Evolutionary conservation across 208 protist species (phyloP).

Genomic region (Leishmania amazonensis): DNA sequence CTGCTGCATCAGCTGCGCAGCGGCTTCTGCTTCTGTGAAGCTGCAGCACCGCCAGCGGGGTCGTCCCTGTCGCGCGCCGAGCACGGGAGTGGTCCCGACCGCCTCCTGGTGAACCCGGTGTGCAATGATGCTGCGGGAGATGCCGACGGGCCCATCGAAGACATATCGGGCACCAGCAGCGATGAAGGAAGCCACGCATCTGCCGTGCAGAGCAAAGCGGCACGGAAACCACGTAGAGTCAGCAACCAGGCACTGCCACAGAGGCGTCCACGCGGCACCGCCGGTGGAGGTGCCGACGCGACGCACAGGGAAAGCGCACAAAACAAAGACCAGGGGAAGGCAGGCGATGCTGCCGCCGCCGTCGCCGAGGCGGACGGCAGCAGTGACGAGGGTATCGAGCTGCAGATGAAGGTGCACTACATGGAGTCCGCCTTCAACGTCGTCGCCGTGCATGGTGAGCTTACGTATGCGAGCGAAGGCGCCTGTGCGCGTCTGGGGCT

Average conservation of each 20-base stretch:
- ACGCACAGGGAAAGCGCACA: neutral
- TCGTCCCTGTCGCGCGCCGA: neutral
- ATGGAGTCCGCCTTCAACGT: constrained; percentile 40
- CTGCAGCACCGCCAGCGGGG: neutral
- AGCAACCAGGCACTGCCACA: neutral
- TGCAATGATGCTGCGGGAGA: neutral
- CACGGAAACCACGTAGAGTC: neutral
- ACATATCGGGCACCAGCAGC: constrained; percentile 10
- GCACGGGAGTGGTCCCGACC: neutral
- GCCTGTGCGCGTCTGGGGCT: constrained; percentile 25
- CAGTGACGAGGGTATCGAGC: constrained; percentile 16
- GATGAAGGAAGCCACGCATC: neutral
- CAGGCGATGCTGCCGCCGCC: neutral
- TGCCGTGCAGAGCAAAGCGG: neutral
- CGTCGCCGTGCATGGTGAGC: constrained; percentile 27
- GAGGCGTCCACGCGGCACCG: neutral
- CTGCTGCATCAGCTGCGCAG: constrained; percentile 2
- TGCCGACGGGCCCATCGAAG: neutral
- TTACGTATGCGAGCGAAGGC: constrained; percentile 24
- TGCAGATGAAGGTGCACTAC: constrained; percentile 32
- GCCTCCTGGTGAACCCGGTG: neutral
- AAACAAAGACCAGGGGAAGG: neutral
- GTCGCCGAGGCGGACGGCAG: neutral
- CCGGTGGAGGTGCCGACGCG: neutral
- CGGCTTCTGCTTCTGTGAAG: constrained; percentile 1